Conservation (phyloP, 2,329 filamentous ascomycete genomes). For the Venturia carpophila region DNA sequence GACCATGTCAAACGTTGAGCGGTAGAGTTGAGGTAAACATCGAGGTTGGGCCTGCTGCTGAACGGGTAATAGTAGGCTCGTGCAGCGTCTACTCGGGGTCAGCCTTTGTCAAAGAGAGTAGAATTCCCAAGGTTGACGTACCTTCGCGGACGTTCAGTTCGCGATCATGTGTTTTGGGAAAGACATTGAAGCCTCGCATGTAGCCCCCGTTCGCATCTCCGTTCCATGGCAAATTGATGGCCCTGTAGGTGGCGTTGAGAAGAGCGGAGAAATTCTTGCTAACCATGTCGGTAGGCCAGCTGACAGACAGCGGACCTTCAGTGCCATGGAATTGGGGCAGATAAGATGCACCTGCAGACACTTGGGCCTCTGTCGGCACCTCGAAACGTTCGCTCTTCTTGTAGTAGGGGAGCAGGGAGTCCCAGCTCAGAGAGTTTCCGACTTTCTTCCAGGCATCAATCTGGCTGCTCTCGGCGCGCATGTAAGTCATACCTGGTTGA, state of each 20-base stretch:
- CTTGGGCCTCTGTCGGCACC: not conserved
- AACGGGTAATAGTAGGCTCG: not conserved
- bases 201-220: not conserved
- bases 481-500: not conserved
- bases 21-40: not conserved
- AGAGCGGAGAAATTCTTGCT: not conserved
- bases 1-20: not conserved
- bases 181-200: not conserved
- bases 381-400: not conserved
- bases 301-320: not conserved
- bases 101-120: not conserved
- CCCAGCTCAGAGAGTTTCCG: conserved; percentile 22
- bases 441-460: conserved; percentile 9
- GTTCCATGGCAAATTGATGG: not conserved
- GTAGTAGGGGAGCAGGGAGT: conserved; percentile 25
- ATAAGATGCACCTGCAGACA: not conserved
- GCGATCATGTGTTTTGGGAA: not conserved
- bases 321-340: not conserved
- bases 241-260: not conserved
- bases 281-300: not conserved
- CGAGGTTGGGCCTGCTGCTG: not conserved
- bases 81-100: not conserved
- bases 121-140: not conserved
- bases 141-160: not conserved
- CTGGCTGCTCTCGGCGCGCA: conserved; percentile 4